phyloP scores from a whole-genome alignment of 2,329 filamentous ascomycete genomes.

The Aspergillus niger region DNA sequence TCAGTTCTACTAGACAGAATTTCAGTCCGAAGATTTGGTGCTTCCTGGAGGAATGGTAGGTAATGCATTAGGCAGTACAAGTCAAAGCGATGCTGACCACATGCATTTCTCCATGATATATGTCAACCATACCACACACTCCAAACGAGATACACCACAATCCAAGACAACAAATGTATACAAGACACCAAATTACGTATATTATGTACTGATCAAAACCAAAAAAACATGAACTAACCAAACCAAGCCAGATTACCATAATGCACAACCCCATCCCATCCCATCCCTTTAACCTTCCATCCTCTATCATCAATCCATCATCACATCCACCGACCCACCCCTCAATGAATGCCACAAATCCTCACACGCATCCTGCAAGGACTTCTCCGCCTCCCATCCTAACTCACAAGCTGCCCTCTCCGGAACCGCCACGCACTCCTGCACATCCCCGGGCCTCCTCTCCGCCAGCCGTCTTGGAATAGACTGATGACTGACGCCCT shows the following conservation, averaged over 20 bases:
- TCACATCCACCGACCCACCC: too few relatives aligned
- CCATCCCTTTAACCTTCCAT: background rate
- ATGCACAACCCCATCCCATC: background rate
- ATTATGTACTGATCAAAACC: background rate
- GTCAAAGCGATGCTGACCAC: background rate
- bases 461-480: slow-evolving; percentile 32
- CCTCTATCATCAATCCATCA: background rate
- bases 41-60: too few relatives aligned
- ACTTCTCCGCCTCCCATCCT: slow-evolving; percentile 38
- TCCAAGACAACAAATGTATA: background rate
- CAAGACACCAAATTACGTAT: background rate
- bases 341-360: slow-evolving; percentile 13
- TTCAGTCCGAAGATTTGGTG: too few relatives aligned
- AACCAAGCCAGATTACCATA: background rate
- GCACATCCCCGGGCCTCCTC: slow-evolving; percentile 39
- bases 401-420: slow-evolving; percentile 55
- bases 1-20: too few relatives aligned
- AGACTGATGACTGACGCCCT: slow-evolving; percentile 24
- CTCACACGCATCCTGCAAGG: slow-evolving; percentile 35
- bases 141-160: too few relatives aligned
- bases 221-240: background rate
- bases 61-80: too few relatives aligned
- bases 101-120: background rate
- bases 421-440: slow-evolving; percentile 37
- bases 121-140: too few relatives aligned